Evolutionary conservation across 1,139 yeast genomes (phyloP), one percentile per base, ranked within the genome.

Genomic region (Saccharomycopsis crataegensis): DNA sequence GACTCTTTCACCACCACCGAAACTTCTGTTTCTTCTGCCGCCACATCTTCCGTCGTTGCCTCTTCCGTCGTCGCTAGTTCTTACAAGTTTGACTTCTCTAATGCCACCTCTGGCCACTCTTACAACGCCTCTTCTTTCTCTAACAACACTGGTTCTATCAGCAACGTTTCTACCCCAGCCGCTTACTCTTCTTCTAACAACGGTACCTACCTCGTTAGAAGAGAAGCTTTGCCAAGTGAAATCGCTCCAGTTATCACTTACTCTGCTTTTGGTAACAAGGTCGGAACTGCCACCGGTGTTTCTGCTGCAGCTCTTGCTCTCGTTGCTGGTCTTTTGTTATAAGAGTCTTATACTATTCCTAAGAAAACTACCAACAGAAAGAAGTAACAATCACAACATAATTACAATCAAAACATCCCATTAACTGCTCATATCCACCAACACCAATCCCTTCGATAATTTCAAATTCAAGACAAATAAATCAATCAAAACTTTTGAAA

Each of bases 311-410:
- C 51, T 38, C 12, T 50, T 40, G 53, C 53, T 9, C 33, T 53
- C 34, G 51, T 44, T 53, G 56, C 53, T 36, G 56, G 56, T 16
- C 34, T 53, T n/a, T 46, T 53, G 45, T 50, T 53, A 43, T 52
- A 46, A 48, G 52, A 2, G 28, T 22, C 28, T 22, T 22, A 22
- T 22, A 22, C 28, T 22, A 14, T n/a, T 43, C 45, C 22, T 43
- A 43, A 8, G n/a, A 37, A n/a, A 14, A 37, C 4, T 14, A 37
- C 41, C n/a, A 37, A 14, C 41, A 37, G 28, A 22, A 22, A 22
- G 4, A 22, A 22, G 28, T 22, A 22, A 22, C 28, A 22, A 22
- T 22, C 28, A 22, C 28, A 22, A 22, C 28, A 22, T 22, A 22
- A 22, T 22, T 3, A 2, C 28, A 22, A 22, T 22, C 28, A 22